Percentiles rank a stretch among this genome's conserved stretches.
Conservation (phyloP, 2,329 filamentous ascomycete genomes). For the Trichoderma gracile region DNA sequence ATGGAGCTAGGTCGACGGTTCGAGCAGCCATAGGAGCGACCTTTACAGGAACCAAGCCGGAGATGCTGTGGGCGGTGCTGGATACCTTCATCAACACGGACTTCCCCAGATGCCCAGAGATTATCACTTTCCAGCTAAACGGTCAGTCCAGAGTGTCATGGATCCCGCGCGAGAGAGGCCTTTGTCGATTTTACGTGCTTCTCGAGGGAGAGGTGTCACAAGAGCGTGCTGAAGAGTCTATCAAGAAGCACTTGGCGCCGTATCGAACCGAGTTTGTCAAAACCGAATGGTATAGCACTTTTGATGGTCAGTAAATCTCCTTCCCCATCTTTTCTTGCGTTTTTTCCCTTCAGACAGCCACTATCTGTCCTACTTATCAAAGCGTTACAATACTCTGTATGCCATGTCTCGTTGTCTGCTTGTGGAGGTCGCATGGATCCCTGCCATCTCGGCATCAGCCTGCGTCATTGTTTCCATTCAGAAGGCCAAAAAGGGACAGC, state of each 20-base stretch:
- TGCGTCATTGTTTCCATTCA: not conserved
- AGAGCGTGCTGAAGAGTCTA: constrained; percentile 43
- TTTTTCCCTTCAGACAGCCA: not conserved
- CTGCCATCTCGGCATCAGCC: not conserved
- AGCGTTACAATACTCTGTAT: not conserved
- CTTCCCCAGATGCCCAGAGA: constrained; percentile 48
- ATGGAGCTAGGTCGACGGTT: constrained; percentile 53
- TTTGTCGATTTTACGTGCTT: constrained; percentile 50
- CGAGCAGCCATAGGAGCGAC: constrained; percentile 43
- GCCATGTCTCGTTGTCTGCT: not conserved
- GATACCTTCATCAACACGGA: constrained; percentile 53
- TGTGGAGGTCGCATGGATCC: not conserved
- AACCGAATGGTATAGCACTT: constrained; percentile 54
- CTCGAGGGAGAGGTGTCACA: constrained; percentile 49
- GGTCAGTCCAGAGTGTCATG: constrained; percentile 50
- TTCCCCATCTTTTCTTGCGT: not conserved
- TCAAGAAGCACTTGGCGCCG: constrained; percentile 47
- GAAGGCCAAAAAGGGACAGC: not conserved
- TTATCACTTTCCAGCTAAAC: constrained; percentile 49
- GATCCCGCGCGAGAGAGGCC: constrained; percentile 50
- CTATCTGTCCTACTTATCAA: not conserved
- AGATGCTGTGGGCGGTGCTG: constrained; percentile 52
- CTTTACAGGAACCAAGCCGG: constrained; percentile 50
- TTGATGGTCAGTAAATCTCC: constrained; percentile 42
- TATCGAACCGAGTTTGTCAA: constrained; percentile 45